Conservation (phyloP, 768 basidiomycete species). For the Tulasnella sp. region DNA sequence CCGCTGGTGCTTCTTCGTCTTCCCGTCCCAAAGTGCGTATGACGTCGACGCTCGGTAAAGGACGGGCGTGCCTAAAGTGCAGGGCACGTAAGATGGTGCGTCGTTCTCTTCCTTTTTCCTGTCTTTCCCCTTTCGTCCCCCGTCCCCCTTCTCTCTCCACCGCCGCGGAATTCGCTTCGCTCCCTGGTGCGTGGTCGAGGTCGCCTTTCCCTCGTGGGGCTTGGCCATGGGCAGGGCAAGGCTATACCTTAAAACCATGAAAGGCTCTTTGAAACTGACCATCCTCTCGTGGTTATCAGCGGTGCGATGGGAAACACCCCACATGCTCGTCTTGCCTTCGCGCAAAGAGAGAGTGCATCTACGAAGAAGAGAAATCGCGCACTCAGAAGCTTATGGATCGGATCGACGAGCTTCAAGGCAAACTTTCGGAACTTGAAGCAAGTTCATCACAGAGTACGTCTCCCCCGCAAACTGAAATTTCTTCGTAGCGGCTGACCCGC, state of each 20-base stretch:
- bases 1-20: not conserved
- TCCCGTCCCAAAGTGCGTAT: not conserved
- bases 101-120: too few species aligned
- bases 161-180: too few species aligned
- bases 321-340: constrained; percentile 11
- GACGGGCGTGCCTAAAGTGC: constrained; percentile 14
- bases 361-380: constrained; percentile 6
- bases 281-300: not conserved
- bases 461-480: too few species aligned
- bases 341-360: constrained; percentile 5
- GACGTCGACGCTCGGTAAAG: constrained; percentile 14
- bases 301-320: constrained; percentile 11
- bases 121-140: not conserved
- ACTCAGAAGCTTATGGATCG: constrained; percentile 14
- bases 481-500: too few species aligned
- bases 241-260: too few species aligned
- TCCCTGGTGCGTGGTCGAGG: too few species aligned
- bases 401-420: constrained; percentile 8
- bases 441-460: too few species aligned
- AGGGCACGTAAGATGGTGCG: constrained; percentile 13
- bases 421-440: constrained; percentile 2
- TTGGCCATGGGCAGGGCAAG: too few species aligned
- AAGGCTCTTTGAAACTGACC: too few species aligned
- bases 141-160: not conserved
- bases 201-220: too few species aligned